Conservation (phyloP, 225 moss, liverwort and hornwort genomes). For the Pseudoscleropodium purum region DNA sequence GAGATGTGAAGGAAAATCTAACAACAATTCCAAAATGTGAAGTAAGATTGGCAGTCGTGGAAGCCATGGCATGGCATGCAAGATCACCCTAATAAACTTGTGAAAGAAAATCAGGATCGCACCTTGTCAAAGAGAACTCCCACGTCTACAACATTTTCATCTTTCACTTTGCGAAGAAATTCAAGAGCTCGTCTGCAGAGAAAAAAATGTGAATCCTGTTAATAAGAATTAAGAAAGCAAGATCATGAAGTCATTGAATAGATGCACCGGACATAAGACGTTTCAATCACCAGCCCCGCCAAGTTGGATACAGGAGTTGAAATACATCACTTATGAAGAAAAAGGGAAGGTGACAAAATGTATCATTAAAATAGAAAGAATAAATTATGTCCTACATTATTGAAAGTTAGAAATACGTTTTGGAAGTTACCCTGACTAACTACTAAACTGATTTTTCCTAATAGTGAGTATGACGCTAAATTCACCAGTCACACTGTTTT, state of each 20-base stretch:
- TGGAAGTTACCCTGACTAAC: background rate
- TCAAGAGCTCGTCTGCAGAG: constrained; percentile 43
- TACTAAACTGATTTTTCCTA: background rate
- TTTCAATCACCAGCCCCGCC: background rate
- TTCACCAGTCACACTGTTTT: background rate
- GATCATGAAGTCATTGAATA: background rate
- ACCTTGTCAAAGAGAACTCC: constrained; percentile 73
- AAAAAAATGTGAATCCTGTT: background rate
- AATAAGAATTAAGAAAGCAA: background rate
- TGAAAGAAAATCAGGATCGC: background rate
- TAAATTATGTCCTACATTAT: background rate
- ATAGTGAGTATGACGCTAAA: background rate
- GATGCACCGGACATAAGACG: background rate
- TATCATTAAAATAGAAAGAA: background rate
- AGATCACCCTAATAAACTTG: background rate
- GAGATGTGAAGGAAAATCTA: constrained; percentile 69
- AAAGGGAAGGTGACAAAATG: background rate
- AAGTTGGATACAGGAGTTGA: background rate
- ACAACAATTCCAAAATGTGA: background rate
- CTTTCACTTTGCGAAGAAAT: constrained; percentile 51
- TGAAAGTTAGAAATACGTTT: background rate
- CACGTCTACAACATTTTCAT: constrained; percentile 49
- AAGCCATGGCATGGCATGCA: background rate
- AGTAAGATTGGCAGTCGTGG: background rate
- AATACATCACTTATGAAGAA: background rate